phyloP scores from a whole-genome alignment of 2,329 filamentous ascomycete species.

The Hymenoscyphus repandus region DNA sequence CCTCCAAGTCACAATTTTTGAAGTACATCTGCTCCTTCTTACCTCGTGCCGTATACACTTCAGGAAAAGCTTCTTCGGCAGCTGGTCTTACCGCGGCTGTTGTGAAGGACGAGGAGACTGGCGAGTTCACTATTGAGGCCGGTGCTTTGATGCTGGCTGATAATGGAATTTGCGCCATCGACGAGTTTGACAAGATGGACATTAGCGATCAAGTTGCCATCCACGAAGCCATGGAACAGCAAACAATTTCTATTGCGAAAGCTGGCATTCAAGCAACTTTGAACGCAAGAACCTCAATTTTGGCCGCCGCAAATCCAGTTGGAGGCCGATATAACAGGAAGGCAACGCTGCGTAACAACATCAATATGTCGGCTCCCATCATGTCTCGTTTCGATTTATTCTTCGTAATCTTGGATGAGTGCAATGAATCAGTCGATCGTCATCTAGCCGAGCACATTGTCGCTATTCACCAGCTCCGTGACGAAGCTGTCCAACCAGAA shows the following conservation, averaged over 20 bases:
- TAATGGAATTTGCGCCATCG: slow-evolving; percentile 95
- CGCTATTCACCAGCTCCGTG: slow-evolving; percentile 83
- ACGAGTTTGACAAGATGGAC: slow-evolving; percentile 99
- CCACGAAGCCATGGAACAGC: slow-evolving; percentile 99
- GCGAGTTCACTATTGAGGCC: slow-evolving; percentile 97
- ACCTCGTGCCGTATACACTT: slow-evolving; percentile 95
- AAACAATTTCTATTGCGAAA: slow-evolving; percentile 98
- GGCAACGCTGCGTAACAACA: slow-evolving; percentile 84
- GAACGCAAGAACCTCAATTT: slow-evolving; percentile 90
- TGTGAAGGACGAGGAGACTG: slow-evolving; percentile 96
- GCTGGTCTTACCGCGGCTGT: slow-evolving; percentile 96
- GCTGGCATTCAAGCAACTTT: slow-evolving; percentile 96
- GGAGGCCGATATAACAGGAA: slow-evolving; percentile 97
- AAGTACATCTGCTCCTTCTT: slow-evolving; percentile 97
- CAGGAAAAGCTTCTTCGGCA: slow-evolving; percentile 93
- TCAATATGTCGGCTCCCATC: slow-evolving; percentile 98
- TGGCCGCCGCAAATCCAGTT: slow-evolving; percentile 93
- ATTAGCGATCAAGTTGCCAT: slow-evolving; percentile 95
- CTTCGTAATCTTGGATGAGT: slow-evolving; percentile 96
- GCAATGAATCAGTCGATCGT: slow-evolving; percentile 85
- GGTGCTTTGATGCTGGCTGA: slow-evolving; percentile 96
- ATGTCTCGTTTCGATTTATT: slow-evolving; percentile 99
- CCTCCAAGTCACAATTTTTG: slow-evolving; percentile 95
- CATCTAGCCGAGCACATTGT: slow-evolving; percentile 95
- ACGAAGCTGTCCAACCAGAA: slow-evolving; percentile 85